Evolutionary conservation across 2,329 filamentous ascomycete genomes (phyloP).

Genomic region (Pyrenophora tritici-repentis): DNA sequence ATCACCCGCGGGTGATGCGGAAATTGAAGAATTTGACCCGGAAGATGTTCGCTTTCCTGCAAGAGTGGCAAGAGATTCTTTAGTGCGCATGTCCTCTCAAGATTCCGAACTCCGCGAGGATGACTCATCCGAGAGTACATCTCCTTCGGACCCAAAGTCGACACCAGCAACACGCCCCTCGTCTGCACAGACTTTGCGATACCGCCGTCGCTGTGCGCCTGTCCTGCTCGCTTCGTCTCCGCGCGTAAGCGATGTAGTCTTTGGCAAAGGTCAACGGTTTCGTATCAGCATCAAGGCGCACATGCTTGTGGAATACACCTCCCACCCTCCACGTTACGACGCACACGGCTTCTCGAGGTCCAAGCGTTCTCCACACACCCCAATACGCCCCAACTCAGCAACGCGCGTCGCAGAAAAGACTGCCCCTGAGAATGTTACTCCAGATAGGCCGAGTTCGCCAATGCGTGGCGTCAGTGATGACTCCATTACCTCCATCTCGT

Average conservation of each 20-base stretch:
- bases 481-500: conserved; percentile 40
- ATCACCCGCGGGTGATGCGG: conserved; percentile 30
- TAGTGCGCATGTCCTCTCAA: conserved; percentile 22
- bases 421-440: conserved; percentile 3
- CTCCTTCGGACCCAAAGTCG: conserved; percentile 39
- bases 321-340: conserved; percentile 53
- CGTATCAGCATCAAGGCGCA: conserved; percentile 52
- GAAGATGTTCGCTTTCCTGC: conserved; percentile 46
- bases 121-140: conserved; percentile 21
- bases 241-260: conserved; percentile 54
- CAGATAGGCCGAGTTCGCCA: conserved; percentile 34
- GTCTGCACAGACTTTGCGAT: conserved; percentile 49
- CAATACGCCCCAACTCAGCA: conserved; percentile 4
- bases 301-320: conserved; percentile 49
- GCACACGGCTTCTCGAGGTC: conserved; percentile 44
- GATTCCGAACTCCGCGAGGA: conserved; percentile 26
- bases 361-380: conserved; percentile 18
- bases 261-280: conserved; percentile 49
- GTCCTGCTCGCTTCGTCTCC: conserved; percentile 51
- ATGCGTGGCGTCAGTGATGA: conserved; percentile 37
- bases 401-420: conserved; percentile 6
- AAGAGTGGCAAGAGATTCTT: conserved; percentile 16
- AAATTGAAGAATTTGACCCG: conserved; percentile 46
- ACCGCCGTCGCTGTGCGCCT: conserved; percentile 55
- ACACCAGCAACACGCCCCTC: conserved; percentile 39